phyloP scores from a whole-genome alignment of 306 rosid genomes.

The Carpinus viminea region DNA sequence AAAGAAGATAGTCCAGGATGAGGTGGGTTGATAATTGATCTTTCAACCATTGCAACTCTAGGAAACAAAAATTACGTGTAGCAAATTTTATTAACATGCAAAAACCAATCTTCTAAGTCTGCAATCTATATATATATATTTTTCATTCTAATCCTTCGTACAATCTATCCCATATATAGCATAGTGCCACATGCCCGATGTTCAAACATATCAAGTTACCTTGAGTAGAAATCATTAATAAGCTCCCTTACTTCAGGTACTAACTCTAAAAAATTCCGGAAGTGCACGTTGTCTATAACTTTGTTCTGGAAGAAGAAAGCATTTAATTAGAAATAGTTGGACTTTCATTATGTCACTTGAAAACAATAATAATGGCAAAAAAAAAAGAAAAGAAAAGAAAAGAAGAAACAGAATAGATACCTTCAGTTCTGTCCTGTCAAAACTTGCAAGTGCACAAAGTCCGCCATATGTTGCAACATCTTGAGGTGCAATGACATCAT shows the following conservation, averaged over 20 bases:
- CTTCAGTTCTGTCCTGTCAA: slow-evolving; percentile 92
- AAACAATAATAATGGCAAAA: slow-evolving; percentile 5
- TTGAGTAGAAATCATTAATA: slow-evolving; percentile 89
- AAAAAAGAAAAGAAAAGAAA: neutral
- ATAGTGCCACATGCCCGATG: neutral
- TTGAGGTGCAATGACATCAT: slow-evolving; percentile 93
- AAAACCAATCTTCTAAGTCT: neutral
- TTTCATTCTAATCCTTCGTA: neutral
- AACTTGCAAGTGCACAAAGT: slow-evolving; percentile 97
- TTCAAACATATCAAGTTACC: slow-evolving; percentile 49
- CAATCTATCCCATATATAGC: neutral
- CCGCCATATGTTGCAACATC: slow-evolving; percentile 99
- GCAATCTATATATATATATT: neutral
- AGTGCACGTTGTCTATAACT: slow-evolving; percentile 85
- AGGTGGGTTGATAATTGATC: neutral
- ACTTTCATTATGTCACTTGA: slow-evolving; percentile 12
- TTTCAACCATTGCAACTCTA: neutral
- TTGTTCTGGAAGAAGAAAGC: slow-evolving; percentile 64
- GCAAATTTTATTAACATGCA: neutral
- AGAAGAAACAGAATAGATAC: slow-evolving; percentile 37
- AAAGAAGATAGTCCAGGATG: neutral
- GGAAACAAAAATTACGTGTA: neutral
- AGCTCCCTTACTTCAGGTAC: slow-evolving; percentile 98
- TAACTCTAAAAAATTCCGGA: slow-evolving; percentile 90
- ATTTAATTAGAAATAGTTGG: slow-evolving; percentile 28